These are phyloP conservation scores for Comarum palustre DNA, from an alignment of 306 rosid genomes.

Conservation along the genomic window DNA sequence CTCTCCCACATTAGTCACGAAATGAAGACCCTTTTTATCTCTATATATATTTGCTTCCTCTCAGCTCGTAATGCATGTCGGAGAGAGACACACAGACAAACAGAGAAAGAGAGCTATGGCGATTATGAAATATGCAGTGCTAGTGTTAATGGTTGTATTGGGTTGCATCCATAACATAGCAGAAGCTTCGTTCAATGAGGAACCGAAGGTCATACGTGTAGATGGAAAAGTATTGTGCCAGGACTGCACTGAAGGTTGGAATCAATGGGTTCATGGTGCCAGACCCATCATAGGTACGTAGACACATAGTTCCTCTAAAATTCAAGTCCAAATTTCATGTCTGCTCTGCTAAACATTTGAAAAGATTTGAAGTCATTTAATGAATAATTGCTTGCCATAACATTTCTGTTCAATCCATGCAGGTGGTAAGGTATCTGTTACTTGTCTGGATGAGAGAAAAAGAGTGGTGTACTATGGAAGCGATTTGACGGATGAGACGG, in stretches of 20 bases:
- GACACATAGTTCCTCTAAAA: background rate
- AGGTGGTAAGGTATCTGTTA: slow-evolving; percentile 65
- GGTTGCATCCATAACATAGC: slow-evolving; percentile 31
- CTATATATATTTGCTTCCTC: slow-evolving; percentile 22
- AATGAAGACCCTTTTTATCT: background rate
- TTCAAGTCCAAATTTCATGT: background rate
- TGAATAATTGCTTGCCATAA: background rate
- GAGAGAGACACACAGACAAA: background rate
- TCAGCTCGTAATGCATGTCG: background rate
- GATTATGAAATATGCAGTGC: slow-evolving; percentile 30
- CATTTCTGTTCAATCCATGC: background rate
- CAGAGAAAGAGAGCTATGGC: slow-evolving; percentile 8
- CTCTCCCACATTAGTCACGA: slow-evolving; percentile 27
- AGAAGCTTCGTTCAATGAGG: slow-evolving; percentile 24
- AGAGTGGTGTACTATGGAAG: slow-evolving; percentile 57
- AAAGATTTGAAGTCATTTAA: background rate
- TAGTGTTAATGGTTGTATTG: slow-evolving; percentile 20
- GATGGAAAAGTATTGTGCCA: slow-evolving; percentile 82
- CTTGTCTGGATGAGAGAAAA: slow-evolving; percentile 66
- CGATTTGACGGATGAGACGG: slow-evolving; percentile 62
- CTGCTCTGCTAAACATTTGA: background rate
- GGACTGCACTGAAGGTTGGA: slow-evolving; percentile 75
- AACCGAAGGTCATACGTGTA: slow-evolving; percentile 35
- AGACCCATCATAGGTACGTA: slow-evolving; percentile 60
- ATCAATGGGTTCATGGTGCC: slow-evolving; percentile 57